Evolutionary conservation across 257 asterid species (phyloP), one percentile per base, ranked within the genome.

Genomic region (Nicotiana undulata): DNA sequence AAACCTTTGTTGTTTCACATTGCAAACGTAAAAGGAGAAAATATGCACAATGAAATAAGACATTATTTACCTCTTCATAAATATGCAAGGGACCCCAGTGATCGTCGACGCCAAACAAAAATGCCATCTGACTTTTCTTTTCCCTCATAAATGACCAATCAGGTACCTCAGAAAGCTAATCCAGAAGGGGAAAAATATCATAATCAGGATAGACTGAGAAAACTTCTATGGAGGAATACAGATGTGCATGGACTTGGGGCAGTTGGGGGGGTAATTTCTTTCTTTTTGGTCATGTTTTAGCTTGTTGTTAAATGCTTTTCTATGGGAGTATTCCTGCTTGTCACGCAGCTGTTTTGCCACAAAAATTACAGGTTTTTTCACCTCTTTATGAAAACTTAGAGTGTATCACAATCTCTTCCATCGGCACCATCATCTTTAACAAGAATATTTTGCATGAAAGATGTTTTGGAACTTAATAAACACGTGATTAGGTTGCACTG

Each of bases 21-120:
- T 24, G 40, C 24, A 46, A 74, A 74, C 26, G 49, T 46, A 22
- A 31, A 17, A 66, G 24, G 44, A 5, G n/a, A 32, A 22, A 51
- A 67, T n/a, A 37, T 60, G 9, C 53, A 13, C 78, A 49, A 26
- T 74, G 40, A 49, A 74, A 44, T 70, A 44, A 74, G 26, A 46
- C 16, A 29, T 10, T n/a, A 80, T 5, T 83, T 91, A 95, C 98
- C 99, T 95, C 97, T 85, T 92, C 93, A 26, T 83, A 88, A 76
- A 93, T 61, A 79, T 89, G 93, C 85, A 91, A 63, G 53, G 99
- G 98, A 88, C 94, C 99, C 99, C 99, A 95, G 84, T 95, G 99
- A 88, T 95, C 98, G 34, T 92, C 92, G 46, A 51, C 78, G 46
- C 99, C 98, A 64, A 93, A 95, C 83, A 95, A 81, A 85, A 95